Conservation (phyloP, 2,329 filamentous ascomycete species). For the Colletotrichum sp. region DNA sequence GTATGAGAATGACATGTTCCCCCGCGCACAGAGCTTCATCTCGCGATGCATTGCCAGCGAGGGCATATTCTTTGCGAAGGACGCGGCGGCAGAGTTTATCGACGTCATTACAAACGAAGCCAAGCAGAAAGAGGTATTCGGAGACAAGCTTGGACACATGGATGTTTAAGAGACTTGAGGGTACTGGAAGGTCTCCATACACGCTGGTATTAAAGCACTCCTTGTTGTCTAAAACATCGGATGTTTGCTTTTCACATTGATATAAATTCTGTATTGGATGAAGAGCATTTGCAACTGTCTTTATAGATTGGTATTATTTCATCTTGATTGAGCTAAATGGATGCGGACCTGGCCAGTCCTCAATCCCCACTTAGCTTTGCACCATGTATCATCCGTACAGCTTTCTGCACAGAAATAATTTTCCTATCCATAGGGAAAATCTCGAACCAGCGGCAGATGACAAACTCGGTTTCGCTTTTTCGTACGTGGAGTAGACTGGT, state of each 20-base stretch:
- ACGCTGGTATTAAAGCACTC: rapidly evolving
- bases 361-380: not conserved
- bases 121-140: not conserved
- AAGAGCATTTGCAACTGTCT: not conserved
- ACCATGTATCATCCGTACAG: not conserved
- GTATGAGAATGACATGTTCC: conserved; percentile 1
- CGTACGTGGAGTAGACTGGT: not conserved
- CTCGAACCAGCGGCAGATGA: not conserved
- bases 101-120: not conserved
- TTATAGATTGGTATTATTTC: not conserved
- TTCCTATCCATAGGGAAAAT: not conserved
- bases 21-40: not conserved
- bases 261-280: not conserved
- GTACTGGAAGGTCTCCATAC: not conserved
- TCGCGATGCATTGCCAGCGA: not conserved
- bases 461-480: not conserved
- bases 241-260: not conserved
- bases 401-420: not conserved
- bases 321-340: not conserved
- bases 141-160: not conserved
- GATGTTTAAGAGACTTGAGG: not conserved
- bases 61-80: not conserved
- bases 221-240: not conserved
- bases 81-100: not conserved
- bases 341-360: not conserved